Evolutionary conservation across 164 flowering plant genomes (phyloP).

Genomic region (Nymphaea thermarum): DNA sequence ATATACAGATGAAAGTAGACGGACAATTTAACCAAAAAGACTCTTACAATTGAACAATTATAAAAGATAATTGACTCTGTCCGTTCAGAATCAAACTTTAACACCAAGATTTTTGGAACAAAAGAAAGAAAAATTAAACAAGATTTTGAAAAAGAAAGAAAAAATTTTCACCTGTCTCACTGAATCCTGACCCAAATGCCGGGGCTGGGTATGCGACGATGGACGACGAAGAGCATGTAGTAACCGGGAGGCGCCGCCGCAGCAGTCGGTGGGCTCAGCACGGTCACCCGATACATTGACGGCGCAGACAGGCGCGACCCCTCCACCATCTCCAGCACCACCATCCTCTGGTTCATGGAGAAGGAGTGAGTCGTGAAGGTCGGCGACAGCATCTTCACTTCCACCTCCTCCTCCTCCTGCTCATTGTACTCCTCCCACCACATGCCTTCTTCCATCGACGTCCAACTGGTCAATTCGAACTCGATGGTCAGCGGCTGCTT

Average conservation of each 20-base stretch:
- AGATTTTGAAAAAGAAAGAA: too few species aligned
- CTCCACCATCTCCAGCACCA: conserved; percentile 23
- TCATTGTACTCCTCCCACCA: background rate
- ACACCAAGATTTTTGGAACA: too few species aligned
- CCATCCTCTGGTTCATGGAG: conserved; percentile 65
- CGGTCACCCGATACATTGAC: conserved; percentile 25
- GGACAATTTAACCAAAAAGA: too few species aligned
- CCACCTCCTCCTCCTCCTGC: conserved; percentile 5
- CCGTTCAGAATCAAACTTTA: too few species aligned
- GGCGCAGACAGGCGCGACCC: conserved; percentile 13
- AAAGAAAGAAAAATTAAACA: too few species aligned
- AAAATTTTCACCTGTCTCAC: conserved; percentile 8
- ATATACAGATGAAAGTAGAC: too few species aligned
- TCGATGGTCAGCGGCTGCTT: conserved; percentile 27
- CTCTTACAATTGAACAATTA: too few species aligned
- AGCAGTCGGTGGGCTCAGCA: conserved; percentile 32
- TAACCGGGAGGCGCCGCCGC: conserved; percentile 75
- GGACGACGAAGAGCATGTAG: conserved; percentile 71
- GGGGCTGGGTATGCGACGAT: conserved; percentile 48
- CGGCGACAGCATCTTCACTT: conserved; percentile 49
- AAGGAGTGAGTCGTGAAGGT: conserved; percentile 73
- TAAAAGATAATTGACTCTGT: too few species aligned
- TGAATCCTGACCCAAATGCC: conserved; percentile 52
- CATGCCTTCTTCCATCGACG: conserved; percentile 2
- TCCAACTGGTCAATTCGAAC: conserved; percentile 15